A percentile compares a stretch with the other conserved stretches of the same genome.
Evolutionary conservation across 257 asterid species (phyloP).

Genomic region (Paraleonurus japonicus): DNA sequence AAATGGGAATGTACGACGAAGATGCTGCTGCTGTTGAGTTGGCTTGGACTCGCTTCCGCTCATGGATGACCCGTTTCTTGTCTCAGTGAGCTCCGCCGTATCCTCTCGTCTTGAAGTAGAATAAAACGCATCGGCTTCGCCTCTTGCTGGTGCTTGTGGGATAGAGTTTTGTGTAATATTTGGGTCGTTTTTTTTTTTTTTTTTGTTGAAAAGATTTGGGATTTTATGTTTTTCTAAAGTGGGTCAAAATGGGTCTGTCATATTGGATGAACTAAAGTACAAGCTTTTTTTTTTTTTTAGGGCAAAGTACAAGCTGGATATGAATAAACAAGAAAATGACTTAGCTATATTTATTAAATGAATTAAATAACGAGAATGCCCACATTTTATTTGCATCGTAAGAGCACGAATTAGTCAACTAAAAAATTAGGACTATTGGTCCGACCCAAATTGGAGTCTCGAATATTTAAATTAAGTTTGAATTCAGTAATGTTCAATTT

Average conservation of each 20-base stretch:
- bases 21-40: constrained; percentile 67
- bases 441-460: no score
- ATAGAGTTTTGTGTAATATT: not conserved
- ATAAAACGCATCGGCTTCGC: not conserved
- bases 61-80: constrained; percentile 81
- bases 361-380: no score
- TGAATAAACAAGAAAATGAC: no score
- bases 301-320: no score
- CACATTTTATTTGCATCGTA: no score
- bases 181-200: not conserved
- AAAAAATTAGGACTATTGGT: no score
- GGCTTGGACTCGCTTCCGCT: constrained; percentile 81
- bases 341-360: no score
- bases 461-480: no score
- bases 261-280: constrained; percentile 7
- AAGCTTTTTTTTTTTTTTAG: no score
- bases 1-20: constrained; percentile 76
- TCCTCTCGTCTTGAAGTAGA: not conserved
- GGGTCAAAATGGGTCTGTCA: not conserved
- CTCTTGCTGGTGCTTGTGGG: not conserved
- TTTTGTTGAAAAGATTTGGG: not conserved
- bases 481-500: no score
- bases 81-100: constrained; percentile 32
- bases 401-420: no score
- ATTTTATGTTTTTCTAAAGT: not conserved